Evolutionary conservation across 106 monocot species (phyloP), one percentile per base, ranked within the genome.

Genomic region (Alisma plantagoaquatica): DNA sequence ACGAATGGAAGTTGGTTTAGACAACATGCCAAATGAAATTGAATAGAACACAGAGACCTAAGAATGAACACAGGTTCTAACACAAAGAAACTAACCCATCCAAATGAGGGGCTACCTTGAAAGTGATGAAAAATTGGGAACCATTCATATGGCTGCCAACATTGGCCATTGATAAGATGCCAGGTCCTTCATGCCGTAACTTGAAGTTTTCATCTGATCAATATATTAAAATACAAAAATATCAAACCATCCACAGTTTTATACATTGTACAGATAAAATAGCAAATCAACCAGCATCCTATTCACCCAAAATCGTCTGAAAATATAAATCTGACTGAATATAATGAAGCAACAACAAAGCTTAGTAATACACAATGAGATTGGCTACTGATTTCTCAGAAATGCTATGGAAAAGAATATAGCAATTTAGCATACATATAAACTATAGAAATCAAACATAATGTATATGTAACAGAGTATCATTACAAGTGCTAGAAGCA

Each of bases 81-180:
- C n/a, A n/a, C n/a, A n/a, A n/a, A 7, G 26, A 63, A 74, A 68
- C 74, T 55, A 30, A 96, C 94, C 94, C 75, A 65, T 96, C 88
- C 64, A 96, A 88, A 47, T 88, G 88, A 11, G 80, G 80, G 61
- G 88, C 54, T 60, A 84, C 67, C 56, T 76, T 80, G 52, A 94
- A 94, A 41, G 88, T 94, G 27, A 94, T 88, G 67, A 88, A 94
- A 46, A 94, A 94, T 53, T 94, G 94, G 27, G 94, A 94, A 6
- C 94, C 88, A 71, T 89, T 96, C n/a, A 64, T 69, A 27, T 96
- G 66, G 53, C 60, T 67, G 17, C 94, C 94, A 73, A 78, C 75
- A 73, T 96, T 88, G 29, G 88, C 94, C 84, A 88, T 89, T 56
- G 94, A 88, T 7, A 96, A 53, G 46, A 88, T 48, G 49, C 94